Conservation (phyloP, 148 eudicot species). For the Agrostemma githago region DNA sequence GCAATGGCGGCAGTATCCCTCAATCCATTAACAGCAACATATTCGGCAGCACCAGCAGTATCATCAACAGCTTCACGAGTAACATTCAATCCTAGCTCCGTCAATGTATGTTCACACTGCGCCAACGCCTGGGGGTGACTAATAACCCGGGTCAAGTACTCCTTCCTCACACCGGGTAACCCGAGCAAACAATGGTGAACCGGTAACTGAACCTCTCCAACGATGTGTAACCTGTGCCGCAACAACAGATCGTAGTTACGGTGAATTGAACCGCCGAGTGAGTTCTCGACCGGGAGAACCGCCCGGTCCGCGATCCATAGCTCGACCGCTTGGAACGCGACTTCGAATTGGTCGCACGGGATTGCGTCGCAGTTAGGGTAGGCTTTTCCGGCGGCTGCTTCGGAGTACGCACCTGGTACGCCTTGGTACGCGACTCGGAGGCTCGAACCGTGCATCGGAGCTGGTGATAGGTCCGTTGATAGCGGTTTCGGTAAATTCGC, state of each 20-base stretch:
- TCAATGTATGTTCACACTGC: conserved; percentile 79
- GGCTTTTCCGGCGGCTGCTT: conserved; percentile 84
- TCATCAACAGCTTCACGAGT: conserved; percentile 85
- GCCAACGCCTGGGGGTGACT: conserved; percentile 85
- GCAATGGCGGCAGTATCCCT: conserved; percentile 90
- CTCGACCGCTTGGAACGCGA: conserved; percentile 89
- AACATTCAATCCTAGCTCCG: conserved; percentile 60
- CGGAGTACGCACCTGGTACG: conserved; percentile 93
- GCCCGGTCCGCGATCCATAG: conserved; percentile 75
- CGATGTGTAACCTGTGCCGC: conserved; percentile 65
- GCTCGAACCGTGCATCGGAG: conserved; percentile 74
- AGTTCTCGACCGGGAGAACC: conserved; percentile 61
- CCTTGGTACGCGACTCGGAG: conserved; percentile 92
- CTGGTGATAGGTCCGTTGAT: conserved; percentile 56
- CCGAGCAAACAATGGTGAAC: conserved; percentile 85
- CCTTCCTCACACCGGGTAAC: conserved; percentile 67
- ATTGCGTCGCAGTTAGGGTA: conserved; percentile 80
- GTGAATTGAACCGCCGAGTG: conserved; percentile 67
- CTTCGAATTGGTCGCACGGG: conserved; percentile 92
- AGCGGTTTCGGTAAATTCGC: conserved; percentile 56
- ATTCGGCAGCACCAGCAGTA: conserved; percentile 92
- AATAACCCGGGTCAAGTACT: conserved; percentile 62
- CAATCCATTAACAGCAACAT: conserved; percentile 49
- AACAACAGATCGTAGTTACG: conserved; percentile 62
- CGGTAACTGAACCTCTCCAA: conserved; percentile 84